phyloP scores from a whole-genome alignment of 495 filamentous ascomycete species.

The Evansstolkia leycettana region DNA sequence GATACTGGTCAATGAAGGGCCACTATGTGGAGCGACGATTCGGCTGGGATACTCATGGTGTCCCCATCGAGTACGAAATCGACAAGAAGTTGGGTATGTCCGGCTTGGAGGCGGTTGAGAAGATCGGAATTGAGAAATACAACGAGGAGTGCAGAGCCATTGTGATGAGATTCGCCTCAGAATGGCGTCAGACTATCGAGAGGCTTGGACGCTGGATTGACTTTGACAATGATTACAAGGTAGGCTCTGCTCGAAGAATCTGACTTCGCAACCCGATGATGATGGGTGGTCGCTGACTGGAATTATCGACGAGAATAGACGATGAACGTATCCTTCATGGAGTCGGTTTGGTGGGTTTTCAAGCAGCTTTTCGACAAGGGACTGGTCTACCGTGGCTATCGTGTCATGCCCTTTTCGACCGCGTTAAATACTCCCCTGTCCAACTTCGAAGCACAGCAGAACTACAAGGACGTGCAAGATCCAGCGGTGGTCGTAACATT shows the following conservation, averaged over 20 bases:
- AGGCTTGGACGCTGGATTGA: conserved; percentile 94
- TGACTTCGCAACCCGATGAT: no score
- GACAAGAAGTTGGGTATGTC: conserved; percentile 93
- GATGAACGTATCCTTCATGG: conserved; percentile 93
- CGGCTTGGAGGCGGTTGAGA: conserved; percentile 74
- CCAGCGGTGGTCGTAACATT: conserved; percentile 87
- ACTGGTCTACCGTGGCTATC: conserved; percentile 75
- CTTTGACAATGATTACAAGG: conserved; percentile 97
- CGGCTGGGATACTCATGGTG: conserved; percentile 86
- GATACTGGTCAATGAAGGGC: conserved; percentile 98
- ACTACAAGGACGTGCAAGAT: conserved; percentile 89
- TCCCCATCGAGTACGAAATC: conserved; percentile 96
- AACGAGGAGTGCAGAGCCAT: conserved; percentile 88
- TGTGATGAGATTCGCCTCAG: conserved; percentile 82
- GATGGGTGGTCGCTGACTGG: background rate
- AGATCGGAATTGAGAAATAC: conserved; percentile 82
- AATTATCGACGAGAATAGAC: conserved; percentile 37
- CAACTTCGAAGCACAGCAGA: conserved; percentile 90
- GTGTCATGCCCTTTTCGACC: conserved; percentile 92
- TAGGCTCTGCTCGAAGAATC: no score
- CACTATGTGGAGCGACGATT: conserved; percentile 64
- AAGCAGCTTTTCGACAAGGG: conserved; percentile 85
- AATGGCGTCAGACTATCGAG: conserved; percentile 87
- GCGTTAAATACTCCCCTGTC: conserved; percentile 80
- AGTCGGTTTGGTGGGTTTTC: conserved; percentile 94